Base-by-base conservation (phyloP, 805 yeast genomes). In the Yamadazyma tumulicola region DNA sequence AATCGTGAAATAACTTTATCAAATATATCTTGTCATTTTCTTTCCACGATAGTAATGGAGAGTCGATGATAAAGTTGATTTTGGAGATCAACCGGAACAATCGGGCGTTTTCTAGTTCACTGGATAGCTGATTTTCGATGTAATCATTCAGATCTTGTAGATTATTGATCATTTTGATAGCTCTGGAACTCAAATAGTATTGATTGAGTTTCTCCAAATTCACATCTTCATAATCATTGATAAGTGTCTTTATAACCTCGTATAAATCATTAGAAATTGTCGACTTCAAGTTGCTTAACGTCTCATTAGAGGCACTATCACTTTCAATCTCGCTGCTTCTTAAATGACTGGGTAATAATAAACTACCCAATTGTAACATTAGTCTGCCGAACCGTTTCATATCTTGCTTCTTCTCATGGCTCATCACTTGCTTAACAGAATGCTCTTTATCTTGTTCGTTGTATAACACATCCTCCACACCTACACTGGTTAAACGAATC, bases 41-140 rank as follows among this genome's bases (percentile, higher is more conserved):
- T 1, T 81, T 72, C 88, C 89, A 81, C 21, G 55, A 55, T 9
- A 41, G 34, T 29, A 35, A 20, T 8, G 91, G 85, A 42, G 91
- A 69, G 42, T 84, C 89, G 39, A 81, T 67, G 18, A 87, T 76
- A 46, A 81, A 82, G 52, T 85, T 86, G 26, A 93, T 63, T 64
- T 93, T 93, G 39, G 88, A 68, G 52, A 91, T 64, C 26, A 93
- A 67, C 40, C 97, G 70, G 47, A 91, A 87, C 19, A 93, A 61
- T 40, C 97, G 69, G 3, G 85, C 93, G 57, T 93, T 93, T 55
- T 93, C 97, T 17, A 89, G 61, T 56, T 91, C 97, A 35, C 74
- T 70, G 11, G 77, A 56, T 25, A 93, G 60, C 41, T 74, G 75
- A 3, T 74, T 61, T 52, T 83, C 89, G 45, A 74, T 66, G 48